phyloP scores from a whole-genome alignment of 208 protist genomes.

The Trichomonas tenax region DNA sequence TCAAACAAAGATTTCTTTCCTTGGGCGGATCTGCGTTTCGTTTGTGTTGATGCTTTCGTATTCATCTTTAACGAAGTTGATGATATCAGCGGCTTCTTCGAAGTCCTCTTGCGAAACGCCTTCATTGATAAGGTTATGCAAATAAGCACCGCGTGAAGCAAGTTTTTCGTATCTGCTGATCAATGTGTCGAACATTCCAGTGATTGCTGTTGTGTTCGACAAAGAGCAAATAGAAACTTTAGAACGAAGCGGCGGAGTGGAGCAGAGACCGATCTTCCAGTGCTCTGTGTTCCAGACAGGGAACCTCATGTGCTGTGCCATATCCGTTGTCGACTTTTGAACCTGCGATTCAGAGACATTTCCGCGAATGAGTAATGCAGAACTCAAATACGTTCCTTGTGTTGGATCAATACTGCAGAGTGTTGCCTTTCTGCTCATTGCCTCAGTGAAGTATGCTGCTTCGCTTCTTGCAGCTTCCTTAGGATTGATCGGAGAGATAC shows the following conservation, averaged over 20 bases:
- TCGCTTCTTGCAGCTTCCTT: slow-evolving; percentile 37
- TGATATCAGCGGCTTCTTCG: neutral
- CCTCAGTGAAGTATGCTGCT: slow-evolving; percentile 64
- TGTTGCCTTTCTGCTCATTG: slow-evolving; percentile 59
- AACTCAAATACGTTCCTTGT: slow-evolving; percentile 54
- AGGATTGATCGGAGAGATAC: slow-evolving; percentile 63
- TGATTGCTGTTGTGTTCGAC: slow-evolving; percentile 68
- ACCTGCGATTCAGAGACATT: slow-evolving; percentile 73
- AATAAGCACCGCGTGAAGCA: slow-evolving; percentile 63
- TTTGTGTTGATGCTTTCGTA: neutral
- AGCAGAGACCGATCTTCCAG: slow-evolving; percentile 78
- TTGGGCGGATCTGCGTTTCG: neutral
- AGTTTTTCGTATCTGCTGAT: slow-evolving; percentile 64
- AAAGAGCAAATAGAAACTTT: slow-evolving; percentile 68
- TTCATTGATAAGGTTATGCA: slow-evolving; percentile 67
- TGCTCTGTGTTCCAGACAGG: slow-evolving; percentile 81
- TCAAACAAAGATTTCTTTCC: neutral
- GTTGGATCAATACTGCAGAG: slow-evolving; percentile 53
- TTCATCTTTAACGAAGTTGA: neutral
- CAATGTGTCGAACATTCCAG: slow-evolving; percentile 53
- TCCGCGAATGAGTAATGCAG: slow-evolving; percentile 65
- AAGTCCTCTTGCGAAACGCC: neutral
- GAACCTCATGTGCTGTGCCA: slow-evolving; percentile 58
- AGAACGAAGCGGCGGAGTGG: slow-evolving; percentile 64
- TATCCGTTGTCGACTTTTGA: slow-evolving; percentile 59